Base-by-base conservation (phyloP, 495 filamentous ascomycete species). In the Penicillium cinerascens region DNA sequence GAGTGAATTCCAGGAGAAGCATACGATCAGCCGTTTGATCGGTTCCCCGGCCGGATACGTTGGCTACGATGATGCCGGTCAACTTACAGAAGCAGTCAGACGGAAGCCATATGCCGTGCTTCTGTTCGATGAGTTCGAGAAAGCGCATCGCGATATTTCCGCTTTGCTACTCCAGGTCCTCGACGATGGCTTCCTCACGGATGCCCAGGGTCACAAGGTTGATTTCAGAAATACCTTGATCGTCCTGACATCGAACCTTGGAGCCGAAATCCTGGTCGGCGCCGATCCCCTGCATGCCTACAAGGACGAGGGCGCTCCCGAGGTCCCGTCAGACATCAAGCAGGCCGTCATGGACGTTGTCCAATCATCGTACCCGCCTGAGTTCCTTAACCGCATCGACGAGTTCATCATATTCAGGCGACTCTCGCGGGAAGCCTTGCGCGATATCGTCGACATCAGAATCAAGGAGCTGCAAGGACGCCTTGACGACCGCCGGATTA, bases 211-310 rank as follows among this genome's bases (percentile, higher is more conserved):
- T 33, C 93, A 96, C 72, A 95, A 91, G 61, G 84, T 98, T 42
- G 93, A 97, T 65, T 97, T 97, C 76, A 79, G 89, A 27, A 96
- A 96, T 65, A 97, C 92, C 15, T 85, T 97, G 55, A 96, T 98
- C 60, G 92, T 97, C 0, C 78, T 98, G 33, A 97, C 93, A 0
- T 95, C 90, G 23, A 98, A 98, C 67, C 84, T 98, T 36, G 92
- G 60, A 15, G 77, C 78, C 10, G 69, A 76, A 26, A 75, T 81
- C 17, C 63, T 81, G 8, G 71, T 80, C 9, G 71, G 73, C 36
- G 64, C 59, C 25, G 74, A 76, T 47, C 69, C 70, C 5, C 52
- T 76, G 40, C 61, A 76, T 44, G 51, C 69, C 20, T 51, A 60
- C 51, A 78, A 82, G 47, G 78, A 87, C 49, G 79, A 78, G 2